A percentile compares a stretch with the other conserved stretches of the same genome.
Evolutionary conservation across 208 protist species (phyloP).

Genomic region (Tritrichomonas musculus): DNA sequence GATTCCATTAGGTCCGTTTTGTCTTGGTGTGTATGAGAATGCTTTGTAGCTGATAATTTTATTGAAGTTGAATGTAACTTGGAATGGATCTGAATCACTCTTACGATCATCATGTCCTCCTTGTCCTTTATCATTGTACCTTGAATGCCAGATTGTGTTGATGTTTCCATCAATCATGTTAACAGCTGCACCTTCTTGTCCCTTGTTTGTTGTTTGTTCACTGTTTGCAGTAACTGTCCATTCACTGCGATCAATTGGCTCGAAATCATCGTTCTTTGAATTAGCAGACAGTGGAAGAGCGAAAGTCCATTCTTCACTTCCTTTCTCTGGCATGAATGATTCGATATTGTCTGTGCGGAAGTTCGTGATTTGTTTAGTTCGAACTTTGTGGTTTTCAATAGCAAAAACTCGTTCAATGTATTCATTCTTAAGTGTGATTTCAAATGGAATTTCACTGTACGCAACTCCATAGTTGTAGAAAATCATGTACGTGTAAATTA

Average conservation of each 20-base stretch:
- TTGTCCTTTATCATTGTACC: background rate
- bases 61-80: background rate
- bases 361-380: background rate
- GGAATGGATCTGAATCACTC: background rate
- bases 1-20: background rate
- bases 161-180: background rate
- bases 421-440: background rate
- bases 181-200: background rate
- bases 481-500: background rate
- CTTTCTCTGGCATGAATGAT: background rate
- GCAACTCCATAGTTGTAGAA: background rate
- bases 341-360: background rate
- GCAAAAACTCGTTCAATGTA: background rate
- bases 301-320: background rate
- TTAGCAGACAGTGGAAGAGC: background rate
- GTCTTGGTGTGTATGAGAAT: background rate
- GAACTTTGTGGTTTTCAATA: background rate
- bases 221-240: background rate
- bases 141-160: background rate
- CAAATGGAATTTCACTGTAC: background rate
- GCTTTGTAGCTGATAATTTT: background rate
- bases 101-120: background rate
- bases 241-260: background rate
- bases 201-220: background rate
- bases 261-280: no score